These are phyloP conservation scores for Yamadazyma insecticola DNA, from an alignment of 805 yeast genomes.

Conservation along the genomic window DNA sequence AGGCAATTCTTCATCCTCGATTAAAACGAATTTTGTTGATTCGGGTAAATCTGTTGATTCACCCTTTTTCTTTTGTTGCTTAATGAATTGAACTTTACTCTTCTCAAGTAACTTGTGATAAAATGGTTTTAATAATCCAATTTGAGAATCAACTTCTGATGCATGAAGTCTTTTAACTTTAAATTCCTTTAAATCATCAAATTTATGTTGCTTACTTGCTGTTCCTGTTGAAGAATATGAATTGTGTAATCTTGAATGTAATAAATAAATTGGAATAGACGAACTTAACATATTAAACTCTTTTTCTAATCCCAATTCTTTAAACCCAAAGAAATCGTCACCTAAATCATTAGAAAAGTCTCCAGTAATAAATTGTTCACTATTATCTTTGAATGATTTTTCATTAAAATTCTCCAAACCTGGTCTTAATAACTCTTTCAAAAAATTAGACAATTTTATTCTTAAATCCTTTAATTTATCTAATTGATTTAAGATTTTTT, in stretches of 20 bases:
- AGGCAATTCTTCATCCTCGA: slow-evolving; percentile 85
- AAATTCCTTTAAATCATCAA: slow-evolving; percentile 61
- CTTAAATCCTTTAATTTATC: slow-evolving; percentile 66
- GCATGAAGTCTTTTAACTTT: slow-evolving; percentile 50
- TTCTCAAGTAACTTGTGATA: slow-evolving; percentile 35
- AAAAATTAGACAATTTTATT: slow-evolving; percentile 58
- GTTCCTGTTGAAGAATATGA: slow-evolving; percentile 43
- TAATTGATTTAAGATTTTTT: slow-evolving; percentile 65
- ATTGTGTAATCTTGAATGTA: slow-evolving; percentile 70
- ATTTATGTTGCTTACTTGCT: slow-evolving; percentile 48
- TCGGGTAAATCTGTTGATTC: slow-evolving; percentile 40
- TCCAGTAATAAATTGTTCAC: slow-evolving; percentile 92
- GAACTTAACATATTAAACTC: slow-evolving; percentile 83
- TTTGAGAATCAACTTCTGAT: slow-evolving; percentile 47
- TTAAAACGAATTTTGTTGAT: slow-evolving; percentile 26
- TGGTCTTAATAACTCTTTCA: slow-evolving; percentile 82
- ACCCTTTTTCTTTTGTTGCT: slow-evolving; percentile 37
- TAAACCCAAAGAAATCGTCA: slow-evolving; percentile 97
- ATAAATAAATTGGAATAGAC: slow-evolving; percentile 82
- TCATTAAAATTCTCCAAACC: slow-evolving; percentile 70
- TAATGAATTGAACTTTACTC: slow-evolving; percentile 39
- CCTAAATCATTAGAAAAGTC: slow-evolving; percentile 92
- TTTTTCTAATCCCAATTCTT: slow-evolving; percentile 86
- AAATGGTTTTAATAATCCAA: slow-evolving; percentile 57
- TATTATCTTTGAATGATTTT: slow-evolving; percentile 76